phyloP scores from a whole-genome alignment of 129 eudicot genomes.

The Arctium minus region DNA sequence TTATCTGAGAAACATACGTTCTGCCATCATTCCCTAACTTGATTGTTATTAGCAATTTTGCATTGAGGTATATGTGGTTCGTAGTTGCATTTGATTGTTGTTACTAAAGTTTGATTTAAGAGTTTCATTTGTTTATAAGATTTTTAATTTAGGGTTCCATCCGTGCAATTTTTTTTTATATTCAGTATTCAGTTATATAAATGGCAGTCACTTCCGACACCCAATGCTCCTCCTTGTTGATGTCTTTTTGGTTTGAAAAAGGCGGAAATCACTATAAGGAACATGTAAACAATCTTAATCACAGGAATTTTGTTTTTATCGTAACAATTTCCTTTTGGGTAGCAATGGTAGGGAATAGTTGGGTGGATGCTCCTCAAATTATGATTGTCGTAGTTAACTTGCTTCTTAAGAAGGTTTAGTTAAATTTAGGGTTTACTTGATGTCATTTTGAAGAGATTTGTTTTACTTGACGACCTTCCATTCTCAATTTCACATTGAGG shows the following conservation, averaged over 20 bases:
- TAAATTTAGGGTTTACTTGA: background rate
- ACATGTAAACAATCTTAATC: background rate
- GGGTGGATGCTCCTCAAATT: background rate
- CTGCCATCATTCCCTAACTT: background rate
- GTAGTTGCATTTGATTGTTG: background rate
- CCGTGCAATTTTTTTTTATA: background rate
- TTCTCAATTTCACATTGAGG: background rate
- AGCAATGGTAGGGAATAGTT: background rate
- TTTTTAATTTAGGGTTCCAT: background rate
- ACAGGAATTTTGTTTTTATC: background rate
- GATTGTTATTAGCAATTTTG: background rate
- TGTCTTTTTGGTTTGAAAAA: background rate
- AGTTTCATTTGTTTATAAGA: background rate
- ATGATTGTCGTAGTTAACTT: background rate
- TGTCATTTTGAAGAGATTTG: background rate
- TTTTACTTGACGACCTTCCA: background rate
- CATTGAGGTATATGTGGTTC: background rate
- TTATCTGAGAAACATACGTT: background rate
- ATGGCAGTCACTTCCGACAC: background rate
- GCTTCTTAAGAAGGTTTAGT: background rate
- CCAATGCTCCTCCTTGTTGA: background rate
- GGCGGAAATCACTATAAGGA: background rate
- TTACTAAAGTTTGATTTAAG: background rate
- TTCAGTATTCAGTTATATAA: background rate
- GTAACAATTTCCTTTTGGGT: background rate